These are phyloP conservation scores for Mortierella polycephala DNA, from an alignment of 371 early-diverging fungal species.

Conservation along the genomic window DNA sequence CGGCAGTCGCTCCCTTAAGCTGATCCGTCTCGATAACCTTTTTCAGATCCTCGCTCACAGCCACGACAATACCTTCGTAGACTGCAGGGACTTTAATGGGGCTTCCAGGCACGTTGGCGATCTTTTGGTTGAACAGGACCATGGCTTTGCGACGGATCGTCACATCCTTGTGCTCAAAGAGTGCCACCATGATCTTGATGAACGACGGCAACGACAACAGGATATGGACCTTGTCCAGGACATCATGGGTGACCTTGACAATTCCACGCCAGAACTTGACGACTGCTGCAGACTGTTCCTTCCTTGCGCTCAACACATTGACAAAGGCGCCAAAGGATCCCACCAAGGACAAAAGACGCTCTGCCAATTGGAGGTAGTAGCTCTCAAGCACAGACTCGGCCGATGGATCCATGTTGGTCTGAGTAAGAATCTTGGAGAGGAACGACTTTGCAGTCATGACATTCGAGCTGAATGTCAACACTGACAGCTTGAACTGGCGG, in stretches of 20 bases:
- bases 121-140: conserved; percentile 78
- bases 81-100: conserved; percentile 35
- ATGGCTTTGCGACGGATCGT: conserved; percentile 85
- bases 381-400: conserved; percentile 58
- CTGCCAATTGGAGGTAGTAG: conserved; percentile 64
- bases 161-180: conserved; percentile 75
- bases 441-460: conserved; percentile 74
- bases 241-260: conserved; percentile 72
- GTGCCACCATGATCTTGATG: conserved; percentile 70
- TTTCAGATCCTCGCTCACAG: conserved; percentile 40
- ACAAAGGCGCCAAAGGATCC: conserved; percentile 64
- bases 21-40: conserved; percentile 57
- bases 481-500: conserved; percentile 81
- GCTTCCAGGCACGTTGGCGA: conserved; percentile 62
- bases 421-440: conserved; percentile 64
- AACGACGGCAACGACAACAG: conserved; percentile 82
- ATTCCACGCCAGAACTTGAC: conserved; percentile 72
- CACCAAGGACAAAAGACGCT: conserved; percentile 64
- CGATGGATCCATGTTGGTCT: conserved; percentile 55
- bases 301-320: conserved; percentile 54
- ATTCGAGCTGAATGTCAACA: conserved; percentile 73
- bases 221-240: conserved; percentile 80
- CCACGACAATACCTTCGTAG: conserved; percentile 44
- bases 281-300: conserved; percentile 44
- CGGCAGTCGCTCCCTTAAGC: conserved; percentile 56